Conservation (phyloP, 306 rosid species). For the Vicia sativa region DNA sequence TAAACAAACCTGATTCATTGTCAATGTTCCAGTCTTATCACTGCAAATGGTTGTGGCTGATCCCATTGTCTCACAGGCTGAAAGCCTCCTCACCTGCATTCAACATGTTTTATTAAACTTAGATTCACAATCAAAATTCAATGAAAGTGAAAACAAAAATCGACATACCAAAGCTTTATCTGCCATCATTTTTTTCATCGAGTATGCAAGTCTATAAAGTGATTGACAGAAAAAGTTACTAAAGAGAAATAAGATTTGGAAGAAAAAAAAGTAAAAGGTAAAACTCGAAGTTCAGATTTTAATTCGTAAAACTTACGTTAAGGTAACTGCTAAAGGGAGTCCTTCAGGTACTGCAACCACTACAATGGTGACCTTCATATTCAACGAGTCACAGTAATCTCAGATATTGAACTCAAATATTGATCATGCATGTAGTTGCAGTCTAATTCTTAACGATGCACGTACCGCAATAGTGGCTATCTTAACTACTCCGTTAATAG, state of each 20-base stretch:
- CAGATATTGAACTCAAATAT: slow-evolving; percentile 22
- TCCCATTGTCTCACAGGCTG: slow-evolving; percentile 99
- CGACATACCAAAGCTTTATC: slow-evolving; percentile 95
- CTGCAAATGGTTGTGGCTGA: slow-evolving; percentile 98
- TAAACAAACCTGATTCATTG: slow-evolving; percentile 69
- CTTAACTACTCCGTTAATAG: slow-evolving; percentile 84
- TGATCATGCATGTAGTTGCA: not conserved
- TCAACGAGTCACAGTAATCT: slow-evolving; percentile 18
- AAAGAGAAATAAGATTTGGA: slow-evolving; percentile 2
- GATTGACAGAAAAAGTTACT: slow-evolving; percentile 10
- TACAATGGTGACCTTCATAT: slow-evolving; percentile 84
- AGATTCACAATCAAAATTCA: slow-evolving; percentile 27
- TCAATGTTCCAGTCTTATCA: slow-evolving; percentile 98
- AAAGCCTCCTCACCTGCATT: slow-evolving; percentile 91
- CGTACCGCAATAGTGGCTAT: slow-evolving; percentile 94
- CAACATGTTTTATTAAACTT: not conserved
- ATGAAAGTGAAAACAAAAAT: slow-evolving; percentile 29
- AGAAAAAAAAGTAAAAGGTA: not conserved
- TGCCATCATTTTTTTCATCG: slow-evolving; percentile 98
- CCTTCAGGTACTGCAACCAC: slow-evolving; percentile 99
- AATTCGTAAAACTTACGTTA: slow-evolving; percentile 68
- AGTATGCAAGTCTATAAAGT: slow-evolving; percentile 78
- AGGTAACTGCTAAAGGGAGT: slow-evolving; percentile 94
- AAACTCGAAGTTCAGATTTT: not conserved
- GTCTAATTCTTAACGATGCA: not conserved